Conservation (phyloP, 257 asterid species). For the Solanum chilense region DNA sequence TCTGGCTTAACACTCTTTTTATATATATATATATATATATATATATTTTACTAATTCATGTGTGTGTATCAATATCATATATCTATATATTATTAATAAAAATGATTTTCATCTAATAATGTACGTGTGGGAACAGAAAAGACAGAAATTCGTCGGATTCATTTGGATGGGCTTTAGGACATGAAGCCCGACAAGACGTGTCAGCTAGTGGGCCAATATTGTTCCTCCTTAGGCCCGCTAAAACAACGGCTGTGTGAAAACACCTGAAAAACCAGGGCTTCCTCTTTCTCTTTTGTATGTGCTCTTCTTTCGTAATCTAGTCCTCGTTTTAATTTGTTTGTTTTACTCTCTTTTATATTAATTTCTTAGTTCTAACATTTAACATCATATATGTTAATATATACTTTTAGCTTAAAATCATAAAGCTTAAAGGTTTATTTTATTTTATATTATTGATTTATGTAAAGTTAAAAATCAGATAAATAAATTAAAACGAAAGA, state of each 20-base stretch:
- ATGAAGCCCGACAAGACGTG: background rate
- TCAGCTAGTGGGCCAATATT: background rate
- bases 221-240: background rate
- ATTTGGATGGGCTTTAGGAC: conserved; percentile 1
- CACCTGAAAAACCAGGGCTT: conserved; percentile 11
- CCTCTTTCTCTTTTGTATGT: background rate
- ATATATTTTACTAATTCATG: background rate
- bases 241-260: conserved; percentile 11
- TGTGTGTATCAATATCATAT: background rate
- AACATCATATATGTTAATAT: too few relatives aligned
- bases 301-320: background rate
- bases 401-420: too few relatives aligned
- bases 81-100: too few relatives aligned
- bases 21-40: too few relatives aligned
- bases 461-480: background rate
- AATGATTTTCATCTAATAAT: background rate
- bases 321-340: too few relatives aligned
- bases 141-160: conserved; percentile 10
- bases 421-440: too few relatives aligned
- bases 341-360: too few relatives aligned
- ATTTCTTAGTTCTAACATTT: too few relatives aligned
- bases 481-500: background rate
- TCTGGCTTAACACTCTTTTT: too few relatives aligned
- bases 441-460: too few relatives aligned
- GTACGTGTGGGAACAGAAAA: background rate